Evolutionary conservation across 192 early-diverging fungal species (phyloP).

Genomic region (Coemansia pectinata): DNA sequence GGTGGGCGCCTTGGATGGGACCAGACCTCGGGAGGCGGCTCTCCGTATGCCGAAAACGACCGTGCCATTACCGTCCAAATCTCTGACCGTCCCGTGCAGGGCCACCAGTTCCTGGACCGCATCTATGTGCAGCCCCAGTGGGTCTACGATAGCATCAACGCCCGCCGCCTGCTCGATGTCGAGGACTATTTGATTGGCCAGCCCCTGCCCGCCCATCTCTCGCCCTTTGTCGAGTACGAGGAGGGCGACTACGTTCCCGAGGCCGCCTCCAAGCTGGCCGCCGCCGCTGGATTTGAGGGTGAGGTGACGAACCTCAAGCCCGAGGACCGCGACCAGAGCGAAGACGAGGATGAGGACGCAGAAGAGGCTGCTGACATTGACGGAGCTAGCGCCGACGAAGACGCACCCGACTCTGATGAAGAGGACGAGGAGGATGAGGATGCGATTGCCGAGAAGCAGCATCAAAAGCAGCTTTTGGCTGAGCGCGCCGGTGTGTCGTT

Average conservation of each 20-base stretch:
- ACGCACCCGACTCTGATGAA: constrained; percentile 54
- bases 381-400: constrained; percentile 65
- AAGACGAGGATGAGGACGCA: constrained; percentile 49
- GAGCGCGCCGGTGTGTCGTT: constrained; percentile 45
- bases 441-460: constrained; percentile 42
- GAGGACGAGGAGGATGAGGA: constrained; percentile 53
- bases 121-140: constrained; percentile 97
- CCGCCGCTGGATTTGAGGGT: constrained; percentile 59
- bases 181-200: constrained; percentile 78
- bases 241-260: constrained; percentile 88
- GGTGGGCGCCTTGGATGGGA: constrained; percentile 94
- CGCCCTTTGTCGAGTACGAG: constrained; percentile 84
- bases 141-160: constrained; percentile 94
- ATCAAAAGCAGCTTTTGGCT: constrained; percentile 48
- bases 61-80: constrained; percentile 88
- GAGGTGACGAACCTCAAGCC: constrained; percentile 63
- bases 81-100: constrained; percentile 75
- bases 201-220: constrained; percentile 86
- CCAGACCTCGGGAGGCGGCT: constrained; percentile 69
- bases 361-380: constrained; percentile 45
- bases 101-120: constrained; percentile 63
- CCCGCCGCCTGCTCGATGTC: constrained; percentile 65
- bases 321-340: constrained; percentile 60
- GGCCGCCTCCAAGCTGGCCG: constrained; percentile 50
- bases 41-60: constrained; percentile 77